A percentile compares a stretch with the other conserved stretches of the same genome.
phyloP scores from a whole-genome alignment of 1,284 basidiomycete species.

The Leccinum cinnamomeum region DNA sequence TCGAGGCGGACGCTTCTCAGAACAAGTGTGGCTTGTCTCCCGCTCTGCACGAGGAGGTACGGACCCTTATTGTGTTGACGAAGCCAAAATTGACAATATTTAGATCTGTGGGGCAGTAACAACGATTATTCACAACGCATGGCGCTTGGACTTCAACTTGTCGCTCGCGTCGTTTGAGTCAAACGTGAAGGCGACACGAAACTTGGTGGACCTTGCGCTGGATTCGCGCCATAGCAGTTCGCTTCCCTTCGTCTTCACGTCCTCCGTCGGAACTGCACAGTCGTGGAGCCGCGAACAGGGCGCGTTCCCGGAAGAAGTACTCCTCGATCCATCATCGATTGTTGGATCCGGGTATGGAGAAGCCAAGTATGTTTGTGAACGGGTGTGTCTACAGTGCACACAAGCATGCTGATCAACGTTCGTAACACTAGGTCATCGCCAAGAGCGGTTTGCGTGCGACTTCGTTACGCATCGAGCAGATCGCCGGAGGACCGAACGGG shows the following conservation, averaged over 20 bases:
- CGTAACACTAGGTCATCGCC: slow-evolving; percentile 23
- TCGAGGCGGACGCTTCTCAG: slow-evolving; percentile 12
- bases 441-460: slow-evolving; percentile 26
- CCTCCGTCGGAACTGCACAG: slow-evolving; percentile 7
- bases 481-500: slow-evolving; percentile 31
- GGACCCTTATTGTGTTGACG: too few species aligned
- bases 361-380: slow-evolving; percentile 13
- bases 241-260: slow-evolving; percentile 11
- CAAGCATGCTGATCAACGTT: neutral
- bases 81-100: neutral
- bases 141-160: slow-evolving; percentile 16
- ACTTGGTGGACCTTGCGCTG: slow-evolving; percentile 8
- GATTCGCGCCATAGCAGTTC: neutral
- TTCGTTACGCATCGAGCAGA: slow-evolving; percentile 35
- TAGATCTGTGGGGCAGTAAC: slow-evolving; percentile 4
- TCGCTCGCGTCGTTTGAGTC: slow-evolving; percentile 9
- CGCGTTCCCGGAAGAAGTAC: slow-evolving; percentile 7
- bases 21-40: slow-evolving; percentile 9
- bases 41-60: slow-evolving; percentile 11
- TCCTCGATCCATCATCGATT: neutral
- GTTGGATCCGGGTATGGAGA: slow-evolving; percentile 12
- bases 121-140: slow-evolving; percentile 14
- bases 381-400: neutral
- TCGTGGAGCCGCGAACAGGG: slow-evolving; percentile 6
- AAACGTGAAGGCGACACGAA: slow-evolving; percentile 8